Conservation (phyloP, 2,329 filamentous ascomycete species). For the Thelonectria olida region DNA sequence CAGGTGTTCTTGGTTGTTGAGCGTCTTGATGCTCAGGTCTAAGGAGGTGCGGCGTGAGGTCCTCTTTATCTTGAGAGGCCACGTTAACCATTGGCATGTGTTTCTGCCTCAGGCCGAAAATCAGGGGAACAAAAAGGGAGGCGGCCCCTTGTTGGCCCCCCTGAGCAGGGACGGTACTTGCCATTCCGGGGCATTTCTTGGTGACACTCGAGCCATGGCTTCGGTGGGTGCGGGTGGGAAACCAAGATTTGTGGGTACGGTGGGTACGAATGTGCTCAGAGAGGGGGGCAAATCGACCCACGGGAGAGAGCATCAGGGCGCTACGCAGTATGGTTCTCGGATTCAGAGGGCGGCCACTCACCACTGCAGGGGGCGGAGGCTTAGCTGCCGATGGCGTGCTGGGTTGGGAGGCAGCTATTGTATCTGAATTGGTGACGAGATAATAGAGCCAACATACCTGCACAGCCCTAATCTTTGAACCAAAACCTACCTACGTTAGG, state of each 20-base stretch:
- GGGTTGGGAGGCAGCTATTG: neutral
- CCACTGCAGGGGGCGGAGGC: conserved; percentile 17
- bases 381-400: conserved; percentile 9
- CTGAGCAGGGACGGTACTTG: conserved; percentile 7
- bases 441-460: neutral
- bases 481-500: too few relatives aligned
- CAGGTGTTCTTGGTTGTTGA: conserved; percentile 38
- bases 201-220: neutral
- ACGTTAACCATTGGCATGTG: conserved; percentile 41
- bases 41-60: conserved; percentile 35
- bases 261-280: conserved; percentile 15
- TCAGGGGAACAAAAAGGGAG: conserved; percentile 21
- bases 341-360: neutral
- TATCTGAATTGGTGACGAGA: neutral
- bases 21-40: conserved; percentile 21
- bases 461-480: too few relatives aligned
- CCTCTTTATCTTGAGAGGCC: conserved; percentile 50
- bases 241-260: conserved; percentile 6
- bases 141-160: conserved; percentile 14
- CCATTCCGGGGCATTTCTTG: conserved; percentile 4
- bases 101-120: conserved; percentile 43
- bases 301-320: conserved; percentile 18
- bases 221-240: neutral
- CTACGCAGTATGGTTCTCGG: conserved; percentile 2
- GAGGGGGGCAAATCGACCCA: conserved; percentile 21